These are phyloP conservation scores for Leucosporidium yakuticum DNA, from an alignment of 768 basidiomycete species.

Conservation along the genomic window DNA sequence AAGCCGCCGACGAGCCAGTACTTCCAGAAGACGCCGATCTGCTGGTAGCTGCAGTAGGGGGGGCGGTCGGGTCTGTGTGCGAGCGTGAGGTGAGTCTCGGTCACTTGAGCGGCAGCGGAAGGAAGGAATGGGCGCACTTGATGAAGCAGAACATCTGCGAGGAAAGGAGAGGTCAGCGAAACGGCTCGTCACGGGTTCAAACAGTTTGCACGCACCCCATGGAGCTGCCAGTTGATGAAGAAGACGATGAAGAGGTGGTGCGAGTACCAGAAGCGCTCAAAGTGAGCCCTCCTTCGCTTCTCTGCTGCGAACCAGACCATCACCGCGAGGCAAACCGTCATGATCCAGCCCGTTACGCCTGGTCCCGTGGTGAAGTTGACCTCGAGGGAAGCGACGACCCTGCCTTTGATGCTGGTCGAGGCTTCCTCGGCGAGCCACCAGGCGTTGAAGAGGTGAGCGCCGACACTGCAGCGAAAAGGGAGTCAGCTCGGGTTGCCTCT, in stretches of 20 bases:
- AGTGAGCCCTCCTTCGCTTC: conserved; percentile 53
- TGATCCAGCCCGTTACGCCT: conserved; percentile 41
- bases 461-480: neutral
- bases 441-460: conserved; percentile 61
- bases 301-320: conserved; percentile 85
- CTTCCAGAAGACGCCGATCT: conserved; percentile 91
- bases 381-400: conserved; percentile 62
- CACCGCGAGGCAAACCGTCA: conserved; percentile 56
- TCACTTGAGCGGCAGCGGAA: too few relatives aligned
- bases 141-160: conserved; percentile 64
- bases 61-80: conserved; percentile 37
- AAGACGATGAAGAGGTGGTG: conserved; percentile 65
- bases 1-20: conserved; percentile 85
- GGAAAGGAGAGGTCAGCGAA: neutral
- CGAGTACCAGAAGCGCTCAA: conserved; percentile 71
- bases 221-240: conserved; percentile 79
- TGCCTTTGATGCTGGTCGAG: conserved; percentile 57
- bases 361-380: conserved; percentile 67
- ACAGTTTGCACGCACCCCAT: conserved; percentile 11
- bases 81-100: neutral
- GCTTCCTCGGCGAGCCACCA: conserved; percentile 43
- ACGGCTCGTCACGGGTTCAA: rapidly evolving
- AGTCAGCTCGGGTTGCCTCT: conserved; percentile 19
- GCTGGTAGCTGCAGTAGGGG: conserved; percentile 77
- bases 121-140: conserved; percentile 44